Conservation (phyloP, 805 yeast species). For the Wickerhamiella azymoides region DNA sequence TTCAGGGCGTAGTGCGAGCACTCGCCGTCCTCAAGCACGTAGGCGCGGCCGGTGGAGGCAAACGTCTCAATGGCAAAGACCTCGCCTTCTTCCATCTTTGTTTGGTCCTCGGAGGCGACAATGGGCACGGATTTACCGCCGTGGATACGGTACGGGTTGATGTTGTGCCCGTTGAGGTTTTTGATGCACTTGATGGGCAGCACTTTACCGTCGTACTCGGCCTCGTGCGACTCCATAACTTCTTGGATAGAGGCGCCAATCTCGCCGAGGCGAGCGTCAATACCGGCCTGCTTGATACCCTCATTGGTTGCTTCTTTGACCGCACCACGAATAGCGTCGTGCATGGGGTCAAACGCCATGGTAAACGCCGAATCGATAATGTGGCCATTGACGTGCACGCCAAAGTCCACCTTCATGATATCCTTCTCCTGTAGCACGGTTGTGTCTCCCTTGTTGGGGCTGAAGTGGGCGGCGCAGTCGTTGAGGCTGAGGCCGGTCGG, state of each 20-base stretch:
- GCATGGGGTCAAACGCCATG: slow-evolving; percentile 54
- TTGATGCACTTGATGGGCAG: slow-evolving; percentile 80
- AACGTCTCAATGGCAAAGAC: slow-evolving; percentile 96
- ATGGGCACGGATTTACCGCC: slow-evolving; percentile 96
- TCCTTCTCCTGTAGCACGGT: slow-evolving; percentile 70
- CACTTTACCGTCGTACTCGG: slow-evolving; percentile 75
- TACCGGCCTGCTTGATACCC: slow-evolving; percentile 85
- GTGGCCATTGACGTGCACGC: slow-evolving; percentile 89
- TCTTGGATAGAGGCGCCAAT: slow-evolving; percentile 95
- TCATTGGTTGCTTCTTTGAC: slow-evolving; percentile 90
- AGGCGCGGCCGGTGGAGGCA: slow-evolving; percentile 93
- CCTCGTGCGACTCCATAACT: slow-evolving; percentile 92
- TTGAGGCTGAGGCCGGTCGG: slow-evolving; percentile 95
- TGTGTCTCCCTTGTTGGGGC: slow-evolving; percentile 92
- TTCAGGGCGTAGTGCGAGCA: slow-evolving; percentile 81
- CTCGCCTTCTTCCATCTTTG: slow-evolving; percentile 99
- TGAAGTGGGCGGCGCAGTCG: slow-evolving; percentile 94
- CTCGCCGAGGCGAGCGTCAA: slow-evolving; percentile 87
- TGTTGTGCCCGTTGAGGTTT: slow-evolving; percentile 90
- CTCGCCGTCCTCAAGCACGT: slow-evolving; percentile 76
- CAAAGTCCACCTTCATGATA: slow-evolving; percentile 92
- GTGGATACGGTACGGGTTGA: slow-evolving; percentile 71
- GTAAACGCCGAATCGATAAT: slow-evolving; percentile 95
- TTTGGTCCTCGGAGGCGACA: slow-evolving; percentile 80
- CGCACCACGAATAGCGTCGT: slow-evolving; percentile 67